phyloP scores from a whole-genome alignment of 2,329 filamentous ascomycete genomes.

The Blumeria graminis region DNA sequence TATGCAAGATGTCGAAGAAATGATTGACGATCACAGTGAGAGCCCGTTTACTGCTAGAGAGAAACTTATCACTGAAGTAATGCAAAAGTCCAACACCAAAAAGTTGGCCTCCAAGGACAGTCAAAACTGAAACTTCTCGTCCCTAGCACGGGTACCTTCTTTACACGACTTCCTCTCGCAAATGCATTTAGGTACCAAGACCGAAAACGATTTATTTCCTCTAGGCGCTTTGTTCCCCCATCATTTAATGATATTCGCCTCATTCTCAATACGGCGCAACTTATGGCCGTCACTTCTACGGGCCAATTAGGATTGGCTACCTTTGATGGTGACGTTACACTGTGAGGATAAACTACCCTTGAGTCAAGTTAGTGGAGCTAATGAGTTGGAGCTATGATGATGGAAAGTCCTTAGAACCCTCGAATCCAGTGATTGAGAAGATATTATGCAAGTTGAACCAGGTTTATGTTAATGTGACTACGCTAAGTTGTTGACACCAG shows the following conservation, averaged over 20 bases:
- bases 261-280: constrained; percentile 81
- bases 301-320: constrained; percentile 65
- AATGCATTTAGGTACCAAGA: constrained; percentile 88
- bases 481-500: constrained; percentile 19
- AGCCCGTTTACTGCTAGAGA: neutral
- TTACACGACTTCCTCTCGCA: constrained; percentile 66
- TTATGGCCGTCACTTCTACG: constrained; percentile 62
- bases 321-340: constrained; percentile 91
- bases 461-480: neutral
- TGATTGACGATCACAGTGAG: constrained; percentile 79
- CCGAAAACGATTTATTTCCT: constrained; percentile 61
- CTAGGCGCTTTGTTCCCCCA: constrained; percentile 74
- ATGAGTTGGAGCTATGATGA: constrained; percentile 35
- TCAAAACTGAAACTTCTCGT: constrained; percentile 88
- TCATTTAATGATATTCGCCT: constrained; percentile 93
- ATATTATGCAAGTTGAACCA: constrained; percentile 18
- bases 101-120: constrained; percentile 35
- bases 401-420: constrained; percentile 50
- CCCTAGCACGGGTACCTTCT: constrained; percentile 78
- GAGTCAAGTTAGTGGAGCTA: constrained; percentile 19
- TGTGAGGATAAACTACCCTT: constrained; percentile 23
- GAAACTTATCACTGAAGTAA: too few species aligned
- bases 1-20: constrained; percentile 72
- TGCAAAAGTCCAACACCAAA: constrained; percentile 42
- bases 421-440: constrained; percentile 51